Base-by-base conservation (phyloP, 805 yeast genomes). In the Pichia scutulata region DNA sequence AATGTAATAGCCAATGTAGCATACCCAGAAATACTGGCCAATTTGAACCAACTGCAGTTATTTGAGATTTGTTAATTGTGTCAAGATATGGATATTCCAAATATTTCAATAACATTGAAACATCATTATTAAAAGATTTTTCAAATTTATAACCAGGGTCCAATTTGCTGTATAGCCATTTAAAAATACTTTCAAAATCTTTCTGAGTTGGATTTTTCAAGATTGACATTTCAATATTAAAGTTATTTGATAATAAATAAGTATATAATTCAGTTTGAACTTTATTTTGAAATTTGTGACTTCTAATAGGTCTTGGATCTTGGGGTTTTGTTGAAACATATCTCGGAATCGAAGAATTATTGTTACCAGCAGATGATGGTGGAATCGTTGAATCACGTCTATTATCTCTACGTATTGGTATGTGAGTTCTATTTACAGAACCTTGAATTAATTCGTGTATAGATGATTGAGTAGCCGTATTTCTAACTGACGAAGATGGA, bases 21-120 rank as follows among this genome's bases (percentile, higher is more conserved):
- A 90, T 79, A 1, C 93, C 96, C 41, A 89, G 65, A 56, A 88
- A 86, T 8, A 77, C 76, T 13, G 87, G 89, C 97, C 97, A 89
- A 56, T 81, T 82, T 45, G 84, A 81, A 2, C 96, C 96, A 13
- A 88, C 96, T 0, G 96, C 96, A 39, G 89, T 80, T 39, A 89
- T 82, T 62, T 88, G 95, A 1, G 93, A 84, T 60, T 89, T 83
- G 64, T 84, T 86, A 39, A 90, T 81, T 0, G 86, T 72, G 40
- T 86, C 95, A 51, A 88, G 65, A 63, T 84, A 88, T 1, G 97
- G 97, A 59, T 89, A 89, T 45, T 78, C 78, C 53, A 89, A 64
- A 37, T 73, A 73, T 60, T 80, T 83, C 57, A 89, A 68, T 19
- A 87, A 68, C 19, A 77, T 74, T 54, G 82, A 84, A 4, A 89